Percentiles rank a stretch among this genome's conserved stretches.
Evolutionary conservation across 345 rosid species (phyloP).

Genomic region (Arabidopsis arenosa): DNA sequence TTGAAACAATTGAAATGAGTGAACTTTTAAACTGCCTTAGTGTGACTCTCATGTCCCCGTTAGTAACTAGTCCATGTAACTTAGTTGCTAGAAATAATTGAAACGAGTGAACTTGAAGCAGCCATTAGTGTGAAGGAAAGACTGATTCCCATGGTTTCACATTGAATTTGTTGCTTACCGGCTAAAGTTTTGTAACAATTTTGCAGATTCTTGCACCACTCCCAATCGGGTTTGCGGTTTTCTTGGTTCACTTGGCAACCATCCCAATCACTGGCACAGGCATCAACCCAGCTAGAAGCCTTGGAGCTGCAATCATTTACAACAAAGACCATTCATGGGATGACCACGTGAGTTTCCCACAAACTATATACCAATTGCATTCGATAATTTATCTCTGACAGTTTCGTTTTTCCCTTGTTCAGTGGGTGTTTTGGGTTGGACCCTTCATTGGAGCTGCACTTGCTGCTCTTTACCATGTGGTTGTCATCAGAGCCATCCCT

Average conservation of each 20-base stretch:
- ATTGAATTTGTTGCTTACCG: background rate
- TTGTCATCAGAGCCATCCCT: constrained; percentile 80
- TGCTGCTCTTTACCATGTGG: constrained; percentile 71
- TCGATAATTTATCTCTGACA: background rate
- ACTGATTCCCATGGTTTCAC: background rate
- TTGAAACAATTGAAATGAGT: background rate
- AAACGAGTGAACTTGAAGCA: background rate
- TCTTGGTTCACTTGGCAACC: constrained; percentile 75
- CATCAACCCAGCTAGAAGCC: constrained; percentile 78
- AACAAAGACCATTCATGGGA: constrained; percentile 60
- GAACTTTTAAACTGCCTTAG: background rate
- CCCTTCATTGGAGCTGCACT: constrained; percentile 77
- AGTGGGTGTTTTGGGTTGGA: constrained; percentile 89
- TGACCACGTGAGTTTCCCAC: constrained; percentile 60
- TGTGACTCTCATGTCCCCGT: constrained; percentile 44
- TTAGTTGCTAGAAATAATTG: constrained; percentile 27
- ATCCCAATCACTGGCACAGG: constrained; percentile 75
- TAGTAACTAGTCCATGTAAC: constrained; percentile 48
- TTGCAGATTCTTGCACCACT: constrained; percentile 65
- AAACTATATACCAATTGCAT: background rate
- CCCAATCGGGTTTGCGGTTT: constrained; percentile 73
- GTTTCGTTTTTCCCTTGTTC: background rate
- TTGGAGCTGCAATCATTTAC: constrained; percentile 73
- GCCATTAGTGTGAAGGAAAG: background rate
- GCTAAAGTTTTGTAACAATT: constrained; percentile 15